These are phyloP conservation scores for Suillus subluteus DNA, from an alignment of 768 basidiomycete species.

Conservation along the genomic window DNA sequence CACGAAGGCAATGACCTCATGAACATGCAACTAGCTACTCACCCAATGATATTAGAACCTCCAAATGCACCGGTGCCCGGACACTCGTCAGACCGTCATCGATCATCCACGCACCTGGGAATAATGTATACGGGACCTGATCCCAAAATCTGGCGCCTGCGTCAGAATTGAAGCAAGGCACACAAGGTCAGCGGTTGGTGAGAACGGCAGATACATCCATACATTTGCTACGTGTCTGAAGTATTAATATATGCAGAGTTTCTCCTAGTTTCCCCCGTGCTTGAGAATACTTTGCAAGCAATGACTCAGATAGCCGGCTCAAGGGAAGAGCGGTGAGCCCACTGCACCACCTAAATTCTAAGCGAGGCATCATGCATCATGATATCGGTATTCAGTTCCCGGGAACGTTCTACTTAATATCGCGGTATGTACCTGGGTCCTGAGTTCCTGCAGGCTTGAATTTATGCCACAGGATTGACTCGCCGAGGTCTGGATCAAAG, in stretches of 20 bases:
- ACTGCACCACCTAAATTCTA: not conserved
- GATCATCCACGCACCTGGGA: not conserved
- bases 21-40: not conserved
- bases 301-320: too few relatives aligned
- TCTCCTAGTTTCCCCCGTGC: not conserved
- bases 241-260: not conserved
- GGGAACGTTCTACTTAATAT: not conserved
- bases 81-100: not conserved
- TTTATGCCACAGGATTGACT: not conserved
- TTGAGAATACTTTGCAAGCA: not conserved
- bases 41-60: not conserved
- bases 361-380: not conserved
- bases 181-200: not conserved
- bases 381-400: not conserved
- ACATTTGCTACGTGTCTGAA: not conserved
- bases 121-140: not conserved
- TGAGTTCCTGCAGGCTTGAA: not conserved
- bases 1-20: not conserved
- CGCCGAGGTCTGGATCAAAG: too few relatives aligned
- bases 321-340: too few relatives aligned
- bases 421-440: not conserved
- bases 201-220: not conserved
- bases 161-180: not conserved
- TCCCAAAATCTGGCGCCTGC: not conserved
- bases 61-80: not conserved